Base-by-base conservation (phyloP, 2,329 filamentous ascomycete genomes). In the Penicillium freii region DNA sequence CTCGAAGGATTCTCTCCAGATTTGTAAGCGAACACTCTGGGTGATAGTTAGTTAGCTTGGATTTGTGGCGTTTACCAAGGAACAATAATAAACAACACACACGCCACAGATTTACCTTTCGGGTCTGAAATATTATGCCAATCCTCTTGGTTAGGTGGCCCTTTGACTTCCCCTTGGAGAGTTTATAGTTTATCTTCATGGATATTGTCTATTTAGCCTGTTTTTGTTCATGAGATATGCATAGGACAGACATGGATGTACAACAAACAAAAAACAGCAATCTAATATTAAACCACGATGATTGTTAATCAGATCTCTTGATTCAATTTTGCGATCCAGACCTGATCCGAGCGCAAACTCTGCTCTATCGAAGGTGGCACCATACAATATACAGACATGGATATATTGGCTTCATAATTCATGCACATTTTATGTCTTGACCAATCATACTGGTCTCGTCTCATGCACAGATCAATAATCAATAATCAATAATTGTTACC, bases 21-120 rank as follows among this genome's bases (percentile, higher is more conserved):
- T 5, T 10, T 27, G 38, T 44, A 55, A 50, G 46, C 39, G 40
- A 54, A 34, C 7, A 36, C 33, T 15, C 13, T 11, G 19, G 19
- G 45, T 31, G 19, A 25, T 25, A 21, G n/a, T n/a, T n/a, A n/a
- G n/a, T n/a, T n/a, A n/a, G n/a, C 40, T 38, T 49, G 44, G 44
- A 33, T 19, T 36, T 43, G 38, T 55, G 53, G 53, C 39, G 46
- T 21, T 13, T 15, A 29, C 52, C 52, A 54, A 50, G 52, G n/a
- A 23, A 5, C 15, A 36, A 42, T 21, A 50, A 51, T 34, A 51
- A 44, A 54, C 34, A 47, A 48, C 27, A 42, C 33, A 27, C 34
- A 36, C 17, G 25, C 51, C 42, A 53, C 23, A 31, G 4, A 27
- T 27, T 36, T 36, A 25, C 15, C 50, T 34, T 25, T 23, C 5